Evolutionary conservation across 306 rosid genomes (phyloP).

Genomic region (Dryas alaskensis): DNA sequence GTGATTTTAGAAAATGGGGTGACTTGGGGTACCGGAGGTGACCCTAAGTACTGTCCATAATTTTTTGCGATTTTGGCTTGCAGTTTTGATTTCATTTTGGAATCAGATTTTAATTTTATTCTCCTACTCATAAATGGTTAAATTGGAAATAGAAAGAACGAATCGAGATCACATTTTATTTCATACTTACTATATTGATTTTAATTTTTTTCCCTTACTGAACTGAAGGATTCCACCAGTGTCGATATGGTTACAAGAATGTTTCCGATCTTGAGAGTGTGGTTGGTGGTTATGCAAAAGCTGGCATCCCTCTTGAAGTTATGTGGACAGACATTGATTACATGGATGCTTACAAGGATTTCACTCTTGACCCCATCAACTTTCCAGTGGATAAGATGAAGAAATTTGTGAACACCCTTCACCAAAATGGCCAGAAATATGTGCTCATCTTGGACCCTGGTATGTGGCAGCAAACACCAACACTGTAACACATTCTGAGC

Average conservation of each 20-base stretch:
- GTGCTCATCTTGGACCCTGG: slow-evolving; percentile 86
- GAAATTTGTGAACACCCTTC: slow-evolving; percentile 53
- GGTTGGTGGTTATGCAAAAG: slow-evolving; percentile 68
- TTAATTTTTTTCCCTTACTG: neutral
- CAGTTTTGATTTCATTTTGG: neutral
- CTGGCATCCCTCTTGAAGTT: slow-evolving; percentile 80
- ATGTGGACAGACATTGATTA: slow-evolving; percentile 95
- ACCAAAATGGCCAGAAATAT: slow-evolving; percentile 75
- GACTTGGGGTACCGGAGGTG: too few relatives aligned
- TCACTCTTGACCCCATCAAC: slow-evolving; percentile 83
- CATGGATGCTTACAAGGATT: slow-evolving; percentile 86
- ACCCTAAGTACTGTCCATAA: too few relatives aligned
- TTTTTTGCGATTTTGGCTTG: too few relatives aligned
- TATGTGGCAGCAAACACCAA: slow-evolving; percentile 7
- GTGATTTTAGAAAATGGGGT: too few relatives aligned
- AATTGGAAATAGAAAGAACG: too few relatives aligned
- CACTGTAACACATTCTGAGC: too few relatives aligned
- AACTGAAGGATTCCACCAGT: slow-evolving; percentile 78
- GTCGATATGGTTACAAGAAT: slow-evolving; percentile 78
- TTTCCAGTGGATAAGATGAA: slow-evolving; percentile 65
- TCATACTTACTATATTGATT: neutral
- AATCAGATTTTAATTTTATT: neutral
- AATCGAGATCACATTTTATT: too few relatives aligned
- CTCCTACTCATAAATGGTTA: too few relatives aligned
- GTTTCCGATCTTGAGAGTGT: slow-evolving; percentile 59